Evolutionary conservation across 2,329 filamentous ascomycete species (phyloP), one percentile per base, ranked within the genome.

Genomic region (Pleomassaria siparia): DNA sequence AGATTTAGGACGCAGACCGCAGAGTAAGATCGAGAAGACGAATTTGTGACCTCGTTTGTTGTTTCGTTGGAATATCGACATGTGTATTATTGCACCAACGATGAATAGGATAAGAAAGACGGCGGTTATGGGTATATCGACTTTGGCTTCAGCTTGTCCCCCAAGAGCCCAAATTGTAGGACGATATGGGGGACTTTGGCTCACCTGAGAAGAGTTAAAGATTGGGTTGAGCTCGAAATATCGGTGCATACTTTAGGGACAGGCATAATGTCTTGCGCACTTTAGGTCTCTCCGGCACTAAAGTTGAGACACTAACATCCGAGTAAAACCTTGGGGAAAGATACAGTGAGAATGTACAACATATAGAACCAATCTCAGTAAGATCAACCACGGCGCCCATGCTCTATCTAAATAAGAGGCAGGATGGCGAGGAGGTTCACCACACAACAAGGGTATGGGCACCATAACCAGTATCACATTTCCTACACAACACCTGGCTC

Each of bases 31-130:
- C 26, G 63, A 72, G 44, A 74, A 58, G 7, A 75, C 32, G 44
- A 77, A 77, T 20, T 73, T 74, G 53, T 76, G 72, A 1, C 63
- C 64, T 43, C 60, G 55, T 25, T 58, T 53, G 44, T 47, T 59
- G 51, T 77, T 76, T 24, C 56, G 50, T 51, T 67, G 66, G 47
- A 75, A 71, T 25, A 74, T 71, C 3, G 62, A 65, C 69, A 76
- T 74, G 51, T 77, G 71, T 5, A 60, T 57, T 7, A 59, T 59
- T 4, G 71, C 74, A n/a, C 63, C 67, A 40, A 62, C 33, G 26
- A 75, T 51, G 58, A 69, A 77, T n/a, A 77, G 58, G 18, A 63
- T 22, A 26, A 76, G 62, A 50, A 76, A 72, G 30, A 76, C 61
- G 2, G 72, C 56, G 22, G 65, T 64, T 22, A 72, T 63, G 2